Percentiles rank a stretch among this genome's conserved stretches.
Conservation (phyloP, 208 protist genomes). For the Acanthamoeba sp. region DNA sequence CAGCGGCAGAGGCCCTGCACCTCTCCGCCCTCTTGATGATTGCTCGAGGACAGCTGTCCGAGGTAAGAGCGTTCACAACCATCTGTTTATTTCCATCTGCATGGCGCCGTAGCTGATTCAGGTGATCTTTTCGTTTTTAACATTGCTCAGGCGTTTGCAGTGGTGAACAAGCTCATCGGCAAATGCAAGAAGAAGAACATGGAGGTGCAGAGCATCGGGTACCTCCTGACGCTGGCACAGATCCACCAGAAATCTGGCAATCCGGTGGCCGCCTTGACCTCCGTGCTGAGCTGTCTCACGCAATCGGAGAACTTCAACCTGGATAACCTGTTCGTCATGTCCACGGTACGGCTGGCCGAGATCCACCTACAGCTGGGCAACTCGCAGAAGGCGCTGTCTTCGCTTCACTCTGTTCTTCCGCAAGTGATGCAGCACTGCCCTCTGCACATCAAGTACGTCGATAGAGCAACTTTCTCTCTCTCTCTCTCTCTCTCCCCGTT, state of each 20-base stretch:
- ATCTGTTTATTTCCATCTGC: not conserved
- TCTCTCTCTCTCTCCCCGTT: not conserved
- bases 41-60: not conserved
- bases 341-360: constrained; percentile 58
- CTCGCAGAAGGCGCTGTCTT: not conserved
- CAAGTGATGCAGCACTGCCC: constrained; percentile 71
- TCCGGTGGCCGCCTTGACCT: constrained; percentile 21
- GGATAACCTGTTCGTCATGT: constrained; percentile 53
- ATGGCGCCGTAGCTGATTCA: not conserved
- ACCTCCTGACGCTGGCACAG: constrained; percentile 46
- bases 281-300: constrained; percentile 60
- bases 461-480: too few relatives aligned
- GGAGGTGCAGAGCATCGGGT: constrained; percentile 45
- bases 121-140: not conserved
- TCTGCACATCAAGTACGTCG: constrained; percentile 50
- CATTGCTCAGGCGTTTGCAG: not conserved
- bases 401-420: not conserved
- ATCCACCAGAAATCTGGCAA: constrained; percentile 55
- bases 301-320: constrained; percentile 62
- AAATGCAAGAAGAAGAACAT: constrained; percentile 69
- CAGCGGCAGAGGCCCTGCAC: constrained; percentile 12
- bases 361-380: constrained; percentile 60
- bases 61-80: not conserved
- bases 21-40: constrained; percentile 27
- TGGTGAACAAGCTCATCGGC: constrained; percentile 5